Base-by-base conservation (phyloP, 2,329 filamentous ascomycete genomes). In the Beauveria sp. region DNA sequence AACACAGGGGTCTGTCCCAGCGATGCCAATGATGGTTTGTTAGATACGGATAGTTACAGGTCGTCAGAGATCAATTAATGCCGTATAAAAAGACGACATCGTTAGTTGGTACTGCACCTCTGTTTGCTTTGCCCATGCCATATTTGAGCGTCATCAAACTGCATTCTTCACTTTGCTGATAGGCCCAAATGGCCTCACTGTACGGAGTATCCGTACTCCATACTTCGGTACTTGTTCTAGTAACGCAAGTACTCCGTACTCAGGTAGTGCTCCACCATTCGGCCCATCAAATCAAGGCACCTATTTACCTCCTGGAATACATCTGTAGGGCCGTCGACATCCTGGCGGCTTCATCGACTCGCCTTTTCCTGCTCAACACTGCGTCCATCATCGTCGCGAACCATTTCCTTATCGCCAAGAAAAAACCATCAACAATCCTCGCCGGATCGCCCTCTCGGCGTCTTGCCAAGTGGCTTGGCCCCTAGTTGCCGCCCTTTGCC, bases 391-490 rank as follows among this genome's bases (percentile, higher is more conserved):
- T 37, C 34, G 16, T 40, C n/a, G 9, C 30, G 18, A 24, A 34
- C 8, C 18, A 2, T 24, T 16, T 44, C 37, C 16, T 16, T 20
- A 1, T 28, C 46, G 46, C 37, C 37, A 44, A 48, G 41, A 40
- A 37, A 14, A 51, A 43, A n/a, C 1, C 30, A 8, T 22, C 16
- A n/a, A 26, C n/a, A 24, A 10, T 22, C 16, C n/a, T 30, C 20
- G 37, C 48, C 57, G 24, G 50, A 54, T 60, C 57, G 20, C 28
- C 57, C 22, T 46, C 58, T 48, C 43, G 50, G 43, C 58, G 47
- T 55, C 51, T 48, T 61, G 58, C 58, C 58, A 61, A 61, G 58
- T 50, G 43, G 51, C 58, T 61, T 61, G 58, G 58, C 58, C 50
- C 24, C 43, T 55, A 4, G 41, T 61, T 20, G 22, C 46, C 46